These are phyloP conservation scores for Arthroderma uncinatum DNA, from an alignment of 2,329 filamentous ascomycete genomes.

Conservation along the genomic window DNA sequence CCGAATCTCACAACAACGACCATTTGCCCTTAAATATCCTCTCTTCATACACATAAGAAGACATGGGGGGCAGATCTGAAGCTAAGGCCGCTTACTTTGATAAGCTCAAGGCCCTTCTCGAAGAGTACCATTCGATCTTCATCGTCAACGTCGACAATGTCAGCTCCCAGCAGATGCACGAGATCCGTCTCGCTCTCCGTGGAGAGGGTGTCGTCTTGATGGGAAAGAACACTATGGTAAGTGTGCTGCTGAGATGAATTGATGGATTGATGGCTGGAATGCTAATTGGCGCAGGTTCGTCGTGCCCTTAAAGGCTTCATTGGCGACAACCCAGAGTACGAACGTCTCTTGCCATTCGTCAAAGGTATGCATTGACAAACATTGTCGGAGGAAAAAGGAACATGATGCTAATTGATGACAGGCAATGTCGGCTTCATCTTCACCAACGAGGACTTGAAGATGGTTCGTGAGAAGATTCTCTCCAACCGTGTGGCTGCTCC, in stretches of 20 bases:
- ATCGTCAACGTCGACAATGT: constrained; percentile 98
- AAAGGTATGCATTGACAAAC: constrained; percentile 46
- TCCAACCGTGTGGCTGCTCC: constrained; percentile 95
- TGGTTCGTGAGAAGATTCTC: constrained; percentile 84
- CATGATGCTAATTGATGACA: constrained; percentile 18
- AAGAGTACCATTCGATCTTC: constrained; percentile 96
- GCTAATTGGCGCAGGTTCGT: constrained; percentile 53
- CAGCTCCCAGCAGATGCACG: constrained; percentile 99
- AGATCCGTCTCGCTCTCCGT: constrained; percentile 89
- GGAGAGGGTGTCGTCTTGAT: constrained; percentile 90
- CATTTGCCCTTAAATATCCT: constrained; percentile 95
- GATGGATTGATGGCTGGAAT: constrained; percentile 3
- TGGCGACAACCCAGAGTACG: constrained; percentile 84
- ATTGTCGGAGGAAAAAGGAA: background rate
- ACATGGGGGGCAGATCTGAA: constrained; percentile 94
- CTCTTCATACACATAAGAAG: constrained; percentile 83
- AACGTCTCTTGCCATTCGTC: constrained; percentile 91
- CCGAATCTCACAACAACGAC: background rate
- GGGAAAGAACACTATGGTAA: constrained; percentile 99
- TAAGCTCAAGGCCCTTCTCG: constrained; percentile 95
- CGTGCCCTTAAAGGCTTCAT: constrained; percentile 96
- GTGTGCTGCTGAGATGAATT: constrained; percentile 18
- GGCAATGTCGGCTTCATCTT: constrained; percentile 99
- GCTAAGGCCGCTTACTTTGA: constrained; percentile 98
- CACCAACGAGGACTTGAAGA: constrained; percentile 94